Evolutionary conservation across 2,329 filamentous ascomycete species (phyloP), one percentile per base, ranked within the genome.

Genomic region (Lasiodiplodia hormozganensis): DNA sequence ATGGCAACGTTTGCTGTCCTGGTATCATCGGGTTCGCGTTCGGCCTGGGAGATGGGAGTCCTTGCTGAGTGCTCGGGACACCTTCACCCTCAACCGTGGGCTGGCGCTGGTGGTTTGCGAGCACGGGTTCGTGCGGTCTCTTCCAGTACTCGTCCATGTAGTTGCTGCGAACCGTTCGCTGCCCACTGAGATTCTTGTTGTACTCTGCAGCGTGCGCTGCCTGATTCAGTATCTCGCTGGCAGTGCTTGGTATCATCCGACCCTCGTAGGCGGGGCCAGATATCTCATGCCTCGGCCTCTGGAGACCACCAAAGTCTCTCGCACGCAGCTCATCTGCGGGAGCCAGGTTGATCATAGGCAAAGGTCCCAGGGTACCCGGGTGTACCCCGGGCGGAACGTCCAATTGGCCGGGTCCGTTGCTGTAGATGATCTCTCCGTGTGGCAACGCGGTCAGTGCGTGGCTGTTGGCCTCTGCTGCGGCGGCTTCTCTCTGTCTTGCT

Each of bases 371-470:
- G 71, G 86, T 89, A 76, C 89, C 88, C 80, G 90, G 87, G 79
- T 90, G 87, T 82, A 95, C 79, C 73, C 73, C 82, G 7, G 67
- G 67, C 3, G 67, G 67, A 8, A 65, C 67, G 66, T 8, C 76
- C 74, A 65, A 71, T 38, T 57, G 73, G 11, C 80, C 82, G 67
- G 89, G 86, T 66, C 87, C 88, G 79, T 91, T 94, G 82, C 89
- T 93, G 82, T 97, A 97, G 68, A 96, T 92, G 75, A 97, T 93
- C 81, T 97, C 92, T 66, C 91, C 90, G 76, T 96, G 93, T 36
- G 90, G 88, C 66, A 90, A 85, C 65, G 89, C 87, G 21, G 85
- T 76, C 65, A 84, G 70, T 60, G 87, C 88, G 73, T 84, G 88
- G 76, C 86, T 85, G 69, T 83, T 82, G 38, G 87, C 85, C 74